phyloP scores from a whole-genome alignment of 2,329 filamentous ascomycete genomes.

The Claviceps humidiphila region DNA sequence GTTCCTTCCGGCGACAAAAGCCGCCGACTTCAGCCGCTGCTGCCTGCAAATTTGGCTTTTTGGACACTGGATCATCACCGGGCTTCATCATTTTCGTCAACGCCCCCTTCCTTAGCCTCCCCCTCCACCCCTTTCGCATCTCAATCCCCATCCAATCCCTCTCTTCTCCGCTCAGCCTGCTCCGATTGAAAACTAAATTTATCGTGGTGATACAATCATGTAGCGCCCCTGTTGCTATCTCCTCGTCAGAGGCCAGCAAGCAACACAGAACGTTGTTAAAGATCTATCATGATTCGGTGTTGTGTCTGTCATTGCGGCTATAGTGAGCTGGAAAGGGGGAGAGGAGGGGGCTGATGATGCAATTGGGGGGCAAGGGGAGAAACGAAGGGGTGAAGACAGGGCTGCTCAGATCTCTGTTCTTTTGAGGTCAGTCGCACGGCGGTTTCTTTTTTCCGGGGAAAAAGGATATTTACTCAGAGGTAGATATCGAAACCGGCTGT shows the following conservation, averaged over 20 bases:
- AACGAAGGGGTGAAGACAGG: background rate
- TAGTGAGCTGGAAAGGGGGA: background rate
- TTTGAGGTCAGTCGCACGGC: conserved; percentile 10
- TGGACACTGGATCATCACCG: conserved; percentile 40
- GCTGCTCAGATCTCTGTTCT: conserved; percentile 41
- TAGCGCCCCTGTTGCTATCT: background rate
- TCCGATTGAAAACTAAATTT: conserved; percentile 42
- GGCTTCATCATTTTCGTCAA: conserved; percentile 13
- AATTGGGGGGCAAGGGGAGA: background rate
- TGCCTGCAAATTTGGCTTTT: conserved; percentile 48
- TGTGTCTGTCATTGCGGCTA: conserved; percentile 25
- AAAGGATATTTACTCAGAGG: background rate
- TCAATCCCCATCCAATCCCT: background rate
- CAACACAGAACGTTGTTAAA: background rate
- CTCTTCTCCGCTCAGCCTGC: conserved; percentile 20
- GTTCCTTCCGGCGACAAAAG: background rate
- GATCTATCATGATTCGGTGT: background rate
- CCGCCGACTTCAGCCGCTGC: conserved; percentile 17
- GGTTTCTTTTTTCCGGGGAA: background rate
- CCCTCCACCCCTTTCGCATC: background rate
- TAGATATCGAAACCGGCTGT: background rate
- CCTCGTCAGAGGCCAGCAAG: background rate
- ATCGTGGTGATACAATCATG: background rate
- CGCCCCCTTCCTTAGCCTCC: background rate
- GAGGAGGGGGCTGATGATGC: background rate